Conservation (phyloP, 257 asterid genomes). For the Solanum sitiens region DNA sequence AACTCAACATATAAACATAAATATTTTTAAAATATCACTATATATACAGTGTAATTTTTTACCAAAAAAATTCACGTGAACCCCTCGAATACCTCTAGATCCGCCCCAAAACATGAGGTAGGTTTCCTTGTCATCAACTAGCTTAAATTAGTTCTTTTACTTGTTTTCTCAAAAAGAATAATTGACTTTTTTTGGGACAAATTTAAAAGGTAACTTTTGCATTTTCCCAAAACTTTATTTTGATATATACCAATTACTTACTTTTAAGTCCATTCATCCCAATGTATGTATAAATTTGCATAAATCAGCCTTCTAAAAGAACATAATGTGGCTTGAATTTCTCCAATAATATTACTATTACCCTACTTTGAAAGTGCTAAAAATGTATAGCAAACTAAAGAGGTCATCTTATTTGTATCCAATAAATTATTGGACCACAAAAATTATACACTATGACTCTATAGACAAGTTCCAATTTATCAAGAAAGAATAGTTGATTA, state of each 20-base stretch:
- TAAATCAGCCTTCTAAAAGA: background rate
- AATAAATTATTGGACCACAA: background rate
- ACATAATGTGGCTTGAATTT: background rate
- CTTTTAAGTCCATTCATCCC: background rate
- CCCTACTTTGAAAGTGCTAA: background rate
- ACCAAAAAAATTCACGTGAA: no score
- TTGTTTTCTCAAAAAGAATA: background rate
- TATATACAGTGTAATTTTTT: no score
- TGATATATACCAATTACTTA: background rate
- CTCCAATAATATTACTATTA: background rate
- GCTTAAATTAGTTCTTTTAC: background rate
- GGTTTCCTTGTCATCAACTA: background rate
- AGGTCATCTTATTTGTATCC: background rate
- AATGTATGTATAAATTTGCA: background rate
- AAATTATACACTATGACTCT: background rate
- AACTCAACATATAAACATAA: no score
- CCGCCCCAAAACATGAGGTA: background rate
- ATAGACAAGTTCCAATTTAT: background rate
- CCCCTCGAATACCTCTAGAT: background rate
- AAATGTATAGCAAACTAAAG: background rate
- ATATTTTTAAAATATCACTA: no score
- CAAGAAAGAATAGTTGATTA: background rate
- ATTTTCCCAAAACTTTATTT: background rate
- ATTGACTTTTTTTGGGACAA: background rate
- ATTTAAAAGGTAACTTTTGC: background rate